A percentile compares a stretch with the other conserved stretches of the same genome.
phyloP scores from a whole-genome alignment of 306 rosid species.

The Bauhinia variegata region DNA sequence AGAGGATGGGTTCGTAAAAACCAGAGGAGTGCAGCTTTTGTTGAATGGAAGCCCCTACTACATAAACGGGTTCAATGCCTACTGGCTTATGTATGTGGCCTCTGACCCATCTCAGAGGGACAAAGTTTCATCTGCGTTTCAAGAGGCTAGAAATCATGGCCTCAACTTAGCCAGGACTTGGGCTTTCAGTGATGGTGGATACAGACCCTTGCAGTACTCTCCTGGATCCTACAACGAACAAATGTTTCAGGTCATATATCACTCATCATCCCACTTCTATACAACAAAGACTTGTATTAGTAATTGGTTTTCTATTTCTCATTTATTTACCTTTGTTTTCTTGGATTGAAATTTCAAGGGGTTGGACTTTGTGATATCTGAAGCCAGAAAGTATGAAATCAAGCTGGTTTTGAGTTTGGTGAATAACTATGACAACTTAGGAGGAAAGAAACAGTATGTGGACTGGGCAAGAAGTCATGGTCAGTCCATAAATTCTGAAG shows the following conservation, averaged over 20 bases:
- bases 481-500: slow-evolving; percentile 68
- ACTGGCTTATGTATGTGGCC: slow-evolving; percentile 85
- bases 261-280: too few species aligned
- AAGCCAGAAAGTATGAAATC: slow-evolving; percentile 73
- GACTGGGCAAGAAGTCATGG: slow-evolving; percentile 90
- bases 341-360: slow-evolving; percentile 59
- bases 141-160: slow-evolving; percentile 63
- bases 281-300: background rate
- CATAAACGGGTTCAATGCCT: slow-evolving; percentile 90
- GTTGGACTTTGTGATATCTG: slow-evolving; percentile 75
- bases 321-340: slow-evolving; percentile 1
- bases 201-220: slow-evolving; percentile 67
- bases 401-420: slow-evolving; percentile 83
- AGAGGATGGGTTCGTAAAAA: slow-evolving; percentile 69
- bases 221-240: slow-evolving; percentile 88
- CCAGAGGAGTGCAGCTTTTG: slow-evolving; percentile 68
- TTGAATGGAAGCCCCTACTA: slow-evolving; percentile 76
- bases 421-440: slow-evolving; percentile 70
- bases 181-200: slow-evolving; percentile 95
- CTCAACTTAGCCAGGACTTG: slow-evolving; percentile 78
- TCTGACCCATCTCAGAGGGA: slow-evolving; percentile 77
- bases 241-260: slow-evolving; percentile 87
- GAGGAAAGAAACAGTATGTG: slow-evolving; percentile 91
- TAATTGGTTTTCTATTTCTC: background rate
- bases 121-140: slow-evolving; percentile 71